phyloP scores from a whole-genome alignment of 768 basidiomycete species.

The Coprinopsis marcescibilis region DNA sequence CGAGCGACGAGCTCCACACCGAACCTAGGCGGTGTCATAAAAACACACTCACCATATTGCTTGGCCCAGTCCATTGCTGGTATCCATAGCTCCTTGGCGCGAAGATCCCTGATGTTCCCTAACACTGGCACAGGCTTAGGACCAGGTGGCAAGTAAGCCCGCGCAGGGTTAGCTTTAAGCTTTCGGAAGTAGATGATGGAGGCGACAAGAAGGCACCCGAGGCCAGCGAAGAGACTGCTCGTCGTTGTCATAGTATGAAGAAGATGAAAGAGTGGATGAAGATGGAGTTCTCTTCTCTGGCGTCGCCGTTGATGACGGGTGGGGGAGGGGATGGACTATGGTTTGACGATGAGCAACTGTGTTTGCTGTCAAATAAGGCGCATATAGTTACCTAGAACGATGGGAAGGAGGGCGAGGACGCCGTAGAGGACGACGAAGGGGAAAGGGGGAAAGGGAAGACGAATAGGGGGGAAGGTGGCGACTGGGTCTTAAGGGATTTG shows the following conservation, averaged over 20 bases:
- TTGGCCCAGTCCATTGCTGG: conserved; percentile 56
- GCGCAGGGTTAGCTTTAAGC: conserved; percentile 29
- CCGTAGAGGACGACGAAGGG: conserved; percentile 6
- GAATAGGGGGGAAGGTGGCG: conserved; percentile 8
- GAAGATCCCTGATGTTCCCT: conserved; percentile 60
- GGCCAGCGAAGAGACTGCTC: conserved; percentile 24
- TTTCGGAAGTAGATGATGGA: conserved; percentile 38
- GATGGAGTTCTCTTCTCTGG: conserved; percentile 6
- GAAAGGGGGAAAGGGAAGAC: conserved; percentile 7
- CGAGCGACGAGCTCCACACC: neutral
- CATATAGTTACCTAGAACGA: conserved; percentile 2
- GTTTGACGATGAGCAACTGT: neutral
- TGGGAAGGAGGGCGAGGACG: conserved; percentile 10
- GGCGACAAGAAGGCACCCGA: conserved; percentile 32
- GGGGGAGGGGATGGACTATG: neutral
- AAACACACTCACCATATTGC: conserved; percentile 46
- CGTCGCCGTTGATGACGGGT: conserved; percentile 11
- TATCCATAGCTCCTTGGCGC: conserved; percentile 59
- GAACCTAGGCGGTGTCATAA: neutral
- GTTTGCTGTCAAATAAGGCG: neutral
- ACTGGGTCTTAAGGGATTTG: conserved; percentile 11
- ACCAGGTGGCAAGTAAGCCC: conserved; percentile 53
- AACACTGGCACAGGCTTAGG: conserved; percentile 60
- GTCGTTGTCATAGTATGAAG: conserved; percentile 14
- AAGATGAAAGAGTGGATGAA: conserved; percentile 5